Evolutionary conservation across 2,329 filamentous ascomycete genomes (phyloP), one percentile per base, ranked within the genome.

Genomic region (Fusarium nelsonii): DNA sequence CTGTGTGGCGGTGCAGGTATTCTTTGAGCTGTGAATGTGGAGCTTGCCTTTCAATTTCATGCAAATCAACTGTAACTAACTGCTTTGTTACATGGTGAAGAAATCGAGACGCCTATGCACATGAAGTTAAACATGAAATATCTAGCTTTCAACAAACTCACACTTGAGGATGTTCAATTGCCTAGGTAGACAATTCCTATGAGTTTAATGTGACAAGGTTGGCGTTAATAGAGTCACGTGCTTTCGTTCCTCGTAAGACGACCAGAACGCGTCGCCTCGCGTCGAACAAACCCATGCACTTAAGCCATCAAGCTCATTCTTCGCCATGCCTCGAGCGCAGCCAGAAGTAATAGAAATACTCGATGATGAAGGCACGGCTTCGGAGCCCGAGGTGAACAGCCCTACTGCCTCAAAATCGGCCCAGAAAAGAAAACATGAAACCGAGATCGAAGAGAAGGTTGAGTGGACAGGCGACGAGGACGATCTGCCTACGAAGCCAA

Each of bases 401-500:
- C 39, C 52, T 16, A 46, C 50, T 20, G 18, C 34, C 14, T 57
- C 61, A 16, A 68, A 61, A n/a, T 64, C 40, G 16, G 53, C 58
- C 1, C 70, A 54, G 14, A 84, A 83, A 69, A 77, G 81, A 23
- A 84, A 83, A 68, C 69, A 75, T 5, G 74, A 78, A 4, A 44
- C 71, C 11, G 75, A 79, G 8, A 71, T 80, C 32, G 77, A 78
- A 16, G 82, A 83, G 58, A 85, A 84, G 69, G 79, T 84, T 2
- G 74, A 80, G n/a, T 87, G 84, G 84, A 86, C 84, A 5, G 88
- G 89, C 58, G 87, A 90, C 36, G 88, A 88, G 2, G 85, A 87
- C 28, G 83, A 84, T 23, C 84, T 84, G 9, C 92, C 92, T 67
- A 80, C 87, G 80, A 74, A 80, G 74, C 55, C 85, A 82, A 85